phyloP scores from a whole-genome alignment of 139 green algal species.

The Nannochloris sp. region DNA sequence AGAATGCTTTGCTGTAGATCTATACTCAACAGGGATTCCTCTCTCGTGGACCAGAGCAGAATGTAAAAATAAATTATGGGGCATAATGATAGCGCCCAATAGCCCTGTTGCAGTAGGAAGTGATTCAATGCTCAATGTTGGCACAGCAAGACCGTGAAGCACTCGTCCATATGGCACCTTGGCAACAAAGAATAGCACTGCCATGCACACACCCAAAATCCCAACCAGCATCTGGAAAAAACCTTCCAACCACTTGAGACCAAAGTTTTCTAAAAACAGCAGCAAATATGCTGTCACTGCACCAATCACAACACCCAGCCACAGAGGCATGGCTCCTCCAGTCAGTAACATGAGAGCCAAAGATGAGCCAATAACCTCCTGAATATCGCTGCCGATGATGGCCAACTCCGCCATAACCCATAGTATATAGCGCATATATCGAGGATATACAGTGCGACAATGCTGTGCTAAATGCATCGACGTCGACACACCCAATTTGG shows the following conservation, averaged over 20 bases:
- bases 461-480: constrained; percentile 26
- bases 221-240: constrained; percentile 23
- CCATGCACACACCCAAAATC: constrained; percentile 18
- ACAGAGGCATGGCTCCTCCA: constrained; percentile 53
- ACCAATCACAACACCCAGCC: constrained; percentile 25
- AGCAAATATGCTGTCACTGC: constrained; percentile 26
- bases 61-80: constrained; percentile 45
- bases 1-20: constrained; percentile 5
- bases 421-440: constrained; percentile 33
- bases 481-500: constrained; percentile 30
- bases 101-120: constrained; percentile 8
- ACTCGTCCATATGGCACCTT: constrained; percentile 25
- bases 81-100: constrained; percentile 19
- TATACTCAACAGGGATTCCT: neutral
- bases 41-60: constrained; percentile 38
- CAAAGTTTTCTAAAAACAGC: constrained; percentile 32
- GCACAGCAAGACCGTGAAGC: constrained; percentile 10
- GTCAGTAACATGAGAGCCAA: constrained; percentile 72
- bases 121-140: constrained; percentile 12
- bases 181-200: constrained; percentile 13
- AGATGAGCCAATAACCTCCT: constrained; percentile 65
- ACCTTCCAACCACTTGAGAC: constrained; percentile 24
- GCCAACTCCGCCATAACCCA: constrained; percentile 82
- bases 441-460: constrained; percentile 32
- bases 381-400: constrained; percentile 77